phyloP scores from a whole-genome alignment of 768 basidiomycete genomes.

The Boletus subparvulus region DNA sequence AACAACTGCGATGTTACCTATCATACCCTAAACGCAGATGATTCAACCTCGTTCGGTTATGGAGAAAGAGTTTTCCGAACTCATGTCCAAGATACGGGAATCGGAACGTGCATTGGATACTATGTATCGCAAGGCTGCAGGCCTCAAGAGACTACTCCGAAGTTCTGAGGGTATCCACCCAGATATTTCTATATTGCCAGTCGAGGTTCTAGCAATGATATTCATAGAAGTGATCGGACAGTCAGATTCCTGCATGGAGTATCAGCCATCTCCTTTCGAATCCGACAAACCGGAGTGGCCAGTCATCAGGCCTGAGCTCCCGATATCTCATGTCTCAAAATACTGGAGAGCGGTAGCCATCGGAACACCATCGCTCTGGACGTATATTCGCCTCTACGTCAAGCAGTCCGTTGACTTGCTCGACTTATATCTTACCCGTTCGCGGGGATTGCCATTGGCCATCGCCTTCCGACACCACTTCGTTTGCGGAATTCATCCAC shows the following conservation, averaged over 20 bases:
- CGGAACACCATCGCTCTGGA: conserved; percentile 42
- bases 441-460: conserved; percentile 23
- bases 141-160: conserved; percentile 9
- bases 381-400: conserved; percentile 26
- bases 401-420: conserved; percentile 28
- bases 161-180: neutral
- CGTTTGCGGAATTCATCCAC: conserved; percentile 19
- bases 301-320: conserved; percentile 28
- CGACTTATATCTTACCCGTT: conserved; percentile 27
- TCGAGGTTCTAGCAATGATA: conserved; percentile 28
- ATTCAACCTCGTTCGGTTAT: conserved; percentile 3
- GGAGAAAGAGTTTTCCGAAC: conserved; percentile 15
- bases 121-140: conserved; percentile 21
- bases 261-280: conserved; percentile 1
- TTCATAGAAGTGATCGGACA: conserved; percentile 19
- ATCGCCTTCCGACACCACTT: conserved; percentile 25
- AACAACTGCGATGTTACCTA: neutral
- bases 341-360: conserved; percentile 43
- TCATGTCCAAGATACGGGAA: conserved; percentile 22
- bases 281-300: conserved; percentile 9
- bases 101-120: conserved; percentile 16
- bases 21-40: conserved; percentile 4
- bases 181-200: conserved; percentile 23
- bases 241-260: neutral
- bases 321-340: conserved; percentile 42